phyloP scores from a whole-genome alignment of 345 rosid species.

The Pugionium dolabratum region DNA sequence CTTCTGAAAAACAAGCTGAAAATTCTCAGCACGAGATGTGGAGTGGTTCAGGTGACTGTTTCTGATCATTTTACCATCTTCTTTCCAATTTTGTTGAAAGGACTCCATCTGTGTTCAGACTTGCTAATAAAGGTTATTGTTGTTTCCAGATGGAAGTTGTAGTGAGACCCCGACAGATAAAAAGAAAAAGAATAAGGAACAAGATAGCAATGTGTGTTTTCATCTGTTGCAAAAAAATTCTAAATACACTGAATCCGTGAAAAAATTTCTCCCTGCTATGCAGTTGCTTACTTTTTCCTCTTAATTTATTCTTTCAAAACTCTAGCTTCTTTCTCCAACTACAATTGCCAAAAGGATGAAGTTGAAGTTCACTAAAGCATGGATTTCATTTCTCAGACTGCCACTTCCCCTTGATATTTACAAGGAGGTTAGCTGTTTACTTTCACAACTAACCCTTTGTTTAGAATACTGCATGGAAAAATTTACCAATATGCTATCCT shows the following conservation, averaged over 20 bases:
- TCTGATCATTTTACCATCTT: neutral
- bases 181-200: constrained; percentile 43
- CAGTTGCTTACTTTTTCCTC: constrained; percentile 2
- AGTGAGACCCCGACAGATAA: constrained; percentile 35
- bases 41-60: constrained; percentile 73
- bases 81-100: constrained; percentile 7
- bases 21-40: constrained; percentile 65
- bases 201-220: constrained; percentile 49
- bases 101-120: neutral
- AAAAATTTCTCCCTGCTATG: neutral
- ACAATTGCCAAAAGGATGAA: constrained; percentile 74
- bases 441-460: constrained; percentile 10
- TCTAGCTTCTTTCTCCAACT: constrained; percentile 63
- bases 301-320: neutral
- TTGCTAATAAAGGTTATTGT: constrained; percentile 19
- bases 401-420: constrained; percentile 82
- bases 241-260: neutral
- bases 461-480: constrained; percentile 3
- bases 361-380: constrained; percentile 83
- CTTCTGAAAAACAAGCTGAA: constrained; percentile 46
- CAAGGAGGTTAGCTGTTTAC: constrained; percentile 67
- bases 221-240: neutral
- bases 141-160: constrained; percentile 29
- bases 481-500: constrained; percentile 34
- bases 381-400: constrained; percentile 88